A percentile compares a stretch with the other conserved stretches of the same genome.
Conservation (phyloP, 2,329 filamentous ascomycete genomes). For the Scytalidium lignicola region DNA sequence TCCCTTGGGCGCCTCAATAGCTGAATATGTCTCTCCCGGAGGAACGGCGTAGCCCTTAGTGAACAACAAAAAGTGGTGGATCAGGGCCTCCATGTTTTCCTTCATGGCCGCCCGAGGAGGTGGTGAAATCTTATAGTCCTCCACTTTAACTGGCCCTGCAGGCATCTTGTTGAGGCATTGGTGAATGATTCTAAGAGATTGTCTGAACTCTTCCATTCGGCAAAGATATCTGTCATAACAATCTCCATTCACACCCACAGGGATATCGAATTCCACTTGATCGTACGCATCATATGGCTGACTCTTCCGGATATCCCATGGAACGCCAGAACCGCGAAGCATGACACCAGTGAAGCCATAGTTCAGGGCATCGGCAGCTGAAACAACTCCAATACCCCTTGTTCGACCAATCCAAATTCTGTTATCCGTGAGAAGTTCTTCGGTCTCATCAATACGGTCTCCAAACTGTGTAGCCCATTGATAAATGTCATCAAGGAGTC, state of each 20-base stretch:
- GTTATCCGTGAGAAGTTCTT: constrained; percentile 98
- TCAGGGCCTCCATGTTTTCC: constrained; percentile 99
- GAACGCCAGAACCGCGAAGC: constrained; percentile 92
- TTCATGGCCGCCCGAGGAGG: constrained; percentile 98
- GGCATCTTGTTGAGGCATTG: constrained; percentile 99
- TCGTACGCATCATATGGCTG: constrained; percentile 97
- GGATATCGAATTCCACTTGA: constrained; percentile 96
- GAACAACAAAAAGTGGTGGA: constrained; percentile 98
- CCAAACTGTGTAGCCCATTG: constrained; percentile 99
- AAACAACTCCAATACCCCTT: constrained; percentile 85
- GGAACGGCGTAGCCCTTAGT: constrained; percentile 98
- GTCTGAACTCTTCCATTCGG: constrained; percentile 99
- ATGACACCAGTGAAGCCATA: constrained; percentile 96
- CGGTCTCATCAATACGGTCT: constrained; percentile 97
- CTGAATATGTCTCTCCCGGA: constrained; percentile 95
- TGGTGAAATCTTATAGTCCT: constrained; percentile 97
- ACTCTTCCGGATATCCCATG: constrained; percentile 95
- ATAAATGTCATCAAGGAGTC: constrained; percentile 97
- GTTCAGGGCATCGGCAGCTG: constrained; percentile 91
- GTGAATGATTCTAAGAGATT: constrained; percentile 96
- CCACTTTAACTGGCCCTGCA: constrained; percentile 84
- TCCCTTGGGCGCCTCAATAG: constrained; percentile 98
- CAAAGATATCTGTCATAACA: constrained; percentile 99
- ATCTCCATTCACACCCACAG: constrained; percentile 93
- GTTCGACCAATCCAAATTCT: constrained; percentile 97